Evolutionary conservation across 139 green algal genomes (phyloP), one percentile per base, ranked within the genome.

Genomic region (Pleodorina starrii): DNA sequence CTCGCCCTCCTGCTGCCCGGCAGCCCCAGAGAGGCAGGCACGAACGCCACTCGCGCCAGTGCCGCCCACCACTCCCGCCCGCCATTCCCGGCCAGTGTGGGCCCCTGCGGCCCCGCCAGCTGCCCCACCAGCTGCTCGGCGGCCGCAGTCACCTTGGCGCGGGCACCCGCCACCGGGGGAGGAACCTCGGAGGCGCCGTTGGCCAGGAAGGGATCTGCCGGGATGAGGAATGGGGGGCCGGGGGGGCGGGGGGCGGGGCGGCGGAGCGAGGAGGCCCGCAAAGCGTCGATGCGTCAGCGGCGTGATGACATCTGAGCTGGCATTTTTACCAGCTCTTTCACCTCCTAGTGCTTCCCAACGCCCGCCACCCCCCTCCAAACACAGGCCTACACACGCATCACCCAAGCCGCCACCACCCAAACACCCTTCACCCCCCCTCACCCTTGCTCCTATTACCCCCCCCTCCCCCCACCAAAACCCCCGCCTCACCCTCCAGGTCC

Each of bases 11-110:
- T n/a, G 68, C 83, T 89, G 43, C 92, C 91, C 36, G 91, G 90
- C 46, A 90, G n/a, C 1, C 93, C 92, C 29, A 93, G 46, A 11
- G 46, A 75, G 3, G 92, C 92, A 0, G 93, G 92, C 68, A 94
- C 87, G 68, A 94, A 94, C 17, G 90, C 72, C 1, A 94, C 19
- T 6, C 72, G 25, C 0, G 40, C 79, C 51, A 95, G 81, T 32
- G 69, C 19, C 17, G 48, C 51, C 44, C 89, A 93, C 79, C 90
- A 91, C 38, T 84, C 77, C n/a, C 69, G 46, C 40, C 84, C 69
- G 46, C 43, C n/a, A n/a, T n/a, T n/a, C n/a, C n/a, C 36, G 32
- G 12, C 25, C 48, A 82, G 68, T 69, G 48, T 16, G 5, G 63
- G 35, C 23, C 50, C 40, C 44, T 76, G 78, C 72, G 42, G 40